phyloP scores from a whole-genome alignment of 129 eudicot genomes.

The Flaveria robusta region DNA sequence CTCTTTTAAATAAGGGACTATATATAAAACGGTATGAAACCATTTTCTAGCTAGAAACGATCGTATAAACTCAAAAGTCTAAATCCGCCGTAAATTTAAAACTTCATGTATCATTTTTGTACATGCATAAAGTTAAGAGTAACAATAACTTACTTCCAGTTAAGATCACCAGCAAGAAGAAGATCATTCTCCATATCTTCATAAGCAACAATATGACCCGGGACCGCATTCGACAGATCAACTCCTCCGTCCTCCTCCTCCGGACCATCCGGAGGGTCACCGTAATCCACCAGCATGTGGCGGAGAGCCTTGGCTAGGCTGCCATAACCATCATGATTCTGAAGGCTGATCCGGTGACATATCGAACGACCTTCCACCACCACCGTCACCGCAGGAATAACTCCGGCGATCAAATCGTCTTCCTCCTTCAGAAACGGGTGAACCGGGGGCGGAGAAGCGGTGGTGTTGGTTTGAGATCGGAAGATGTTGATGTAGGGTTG shows the following conservation, averaged over 20 bases:
- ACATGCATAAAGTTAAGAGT: too few relatives aligned
- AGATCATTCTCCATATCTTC: conserved; percentile 96
- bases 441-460: conserved; percentile 7
- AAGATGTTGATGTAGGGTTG: conserved; percentile 37
- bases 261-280: neutral
- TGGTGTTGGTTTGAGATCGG: neutral
- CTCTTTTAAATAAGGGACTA: too few relatives aligned
- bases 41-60: too few relatives aligned
- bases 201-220: conserved; percentile 87
- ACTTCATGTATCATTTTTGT: too few relatives aligned
- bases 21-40: too few relatives aligned
- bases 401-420: conserved; percentile 46
- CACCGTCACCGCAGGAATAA: conserved; percentile 82
- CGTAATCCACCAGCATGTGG: conserved; percentile 58
- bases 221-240: conserved; percentile 82
- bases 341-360: conserved; percentile 87
- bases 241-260: conserved; percentile 16
- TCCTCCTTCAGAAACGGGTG: conserved; percentile 45
- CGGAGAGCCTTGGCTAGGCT: conserved; percentile 79
- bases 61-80: too few relatives aligned
- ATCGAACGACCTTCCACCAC: conserved; percentile 92
- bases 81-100: too few relatives aligned
- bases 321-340: conserved; percentile 61
- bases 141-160: conserved; percentile 68
- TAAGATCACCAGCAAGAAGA: conserved; percentile 91